phyloP scores from a whole-genome alignment of 2,329 filamentous ascomycete species.

The Graphium sp. region DNA sequence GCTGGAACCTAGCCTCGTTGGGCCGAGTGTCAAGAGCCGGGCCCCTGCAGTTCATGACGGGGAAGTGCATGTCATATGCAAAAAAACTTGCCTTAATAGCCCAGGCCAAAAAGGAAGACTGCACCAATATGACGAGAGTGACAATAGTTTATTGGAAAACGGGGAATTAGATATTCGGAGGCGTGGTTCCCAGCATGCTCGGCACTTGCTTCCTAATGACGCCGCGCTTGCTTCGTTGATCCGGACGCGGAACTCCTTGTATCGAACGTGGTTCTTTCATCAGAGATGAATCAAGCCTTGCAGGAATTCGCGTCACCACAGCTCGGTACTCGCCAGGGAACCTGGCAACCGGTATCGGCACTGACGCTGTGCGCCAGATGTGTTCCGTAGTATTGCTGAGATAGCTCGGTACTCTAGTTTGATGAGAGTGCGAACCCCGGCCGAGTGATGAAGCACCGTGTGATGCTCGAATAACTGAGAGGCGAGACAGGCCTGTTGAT shows the following conservation, averaged over 20 bases:
- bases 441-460: conserved; percentile 20
- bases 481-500: conserved; percentile 40
- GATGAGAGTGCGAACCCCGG: conserved; percentile 11
- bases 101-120: too few relatives aligned
- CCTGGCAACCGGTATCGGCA: conserved; percentile 41
- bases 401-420: conserved; percentile 35
- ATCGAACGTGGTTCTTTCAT: conserved; percentile 90
- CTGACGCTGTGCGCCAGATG: conserved; percentile 56
- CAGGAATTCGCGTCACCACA: conserved; percentile 51
- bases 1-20: too few relatives aligned
- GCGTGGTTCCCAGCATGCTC: conserved; percentile 25
- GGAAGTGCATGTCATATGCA: too few relatives aligned
- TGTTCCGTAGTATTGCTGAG: conserved; percentile 61
- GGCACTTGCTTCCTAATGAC: conserved; percentile 39
- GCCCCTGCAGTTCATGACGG: too few relatives aligned
- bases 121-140: too few relatives aligned
- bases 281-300: conserved; percentile 66
- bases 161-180: too few relatives aligned
- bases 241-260: conserved; percentile 61
- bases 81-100: too few relatives aligned
- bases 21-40: too few relatives aligned
- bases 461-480: conserved; percentile 41
- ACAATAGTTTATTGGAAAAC: too few relatives aligned
- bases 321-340: conserved; percentile 46
- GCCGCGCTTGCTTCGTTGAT: conserved; percentile 30